These are phyloP conservation scores for Fusarium sp. DNA, from an alignment of 2,329 filamentous ascomycete species.

Conservation along the genomic window DNA sequence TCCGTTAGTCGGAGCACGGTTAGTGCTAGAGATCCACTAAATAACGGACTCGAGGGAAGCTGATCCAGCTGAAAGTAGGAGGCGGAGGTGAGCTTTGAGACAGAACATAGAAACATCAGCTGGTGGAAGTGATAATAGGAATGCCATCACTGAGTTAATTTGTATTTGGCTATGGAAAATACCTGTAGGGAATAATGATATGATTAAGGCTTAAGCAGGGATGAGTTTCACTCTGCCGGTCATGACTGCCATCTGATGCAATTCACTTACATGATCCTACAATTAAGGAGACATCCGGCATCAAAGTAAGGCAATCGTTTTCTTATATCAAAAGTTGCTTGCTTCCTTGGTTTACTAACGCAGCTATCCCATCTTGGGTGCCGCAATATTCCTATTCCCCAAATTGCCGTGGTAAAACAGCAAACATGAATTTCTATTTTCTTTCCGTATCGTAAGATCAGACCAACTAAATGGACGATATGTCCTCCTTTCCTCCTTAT, in stretches of 20 bases:
- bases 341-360: constrained; percentile 21
- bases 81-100: not conserved
- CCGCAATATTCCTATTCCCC: constrained; percentile 15
- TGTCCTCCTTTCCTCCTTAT: constrained; percentile 10
- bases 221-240: not conserved
- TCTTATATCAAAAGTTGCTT: not conserved
- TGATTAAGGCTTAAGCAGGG: too few relatives aligned
- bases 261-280: not conserved
- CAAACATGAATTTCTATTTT: constrained; percentile 15
- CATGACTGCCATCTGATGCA: not conserved
- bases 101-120: not conserved
- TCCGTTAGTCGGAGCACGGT: constrained; percentile 27
- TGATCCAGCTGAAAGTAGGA: not conserved
- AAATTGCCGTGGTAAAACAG: constrained; percentile 15
- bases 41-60: constrained; percentile 4
- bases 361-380: constrained; percentile 13
- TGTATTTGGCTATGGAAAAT: not conserved
- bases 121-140: not conserved
- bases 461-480: constrained; percentile 17
- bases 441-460: constrained; percentile 19
- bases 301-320: not conserved
- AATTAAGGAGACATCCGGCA: too few relatives aligned
- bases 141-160: not conserved
- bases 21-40: constrained; percentile 13
- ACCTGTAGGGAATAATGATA: not conserved